phyloP scores from a whole-genome alignment of 352 stramenopile species.

The Phytophthora nicotianae region DNA sequence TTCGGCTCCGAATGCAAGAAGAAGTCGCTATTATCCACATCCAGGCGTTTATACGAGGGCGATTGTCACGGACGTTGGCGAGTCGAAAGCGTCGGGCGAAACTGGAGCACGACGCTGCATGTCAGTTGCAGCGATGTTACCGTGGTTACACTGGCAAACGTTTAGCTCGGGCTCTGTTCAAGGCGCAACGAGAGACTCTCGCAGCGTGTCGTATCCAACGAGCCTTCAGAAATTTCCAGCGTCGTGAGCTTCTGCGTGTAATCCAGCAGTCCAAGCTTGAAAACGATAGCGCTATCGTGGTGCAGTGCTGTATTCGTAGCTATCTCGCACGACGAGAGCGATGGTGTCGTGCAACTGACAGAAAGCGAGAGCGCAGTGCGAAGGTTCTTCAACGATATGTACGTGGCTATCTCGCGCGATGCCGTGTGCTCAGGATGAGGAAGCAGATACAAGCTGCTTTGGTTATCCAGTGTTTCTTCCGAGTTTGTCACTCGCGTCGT shows the following conservation, averaged over 20 bases:
- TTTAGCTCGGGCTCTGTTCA: conserved; percentile 64
- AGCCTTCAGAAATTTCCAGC: conserved; percentile 67
- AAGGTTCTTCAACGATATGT: conserved; percentile 56
- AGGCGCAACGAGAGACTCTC: conserved; percentile 61
- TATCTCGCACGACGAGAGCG: conserved; percentile 61
- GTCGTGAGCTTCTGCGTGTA: conserved; percentile 54
- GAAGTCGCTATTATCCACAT: conserved; percentile 45
- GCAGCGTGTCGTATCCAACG: conserved; percentile 70
- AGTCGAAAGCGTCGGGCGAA: conserved; percentile 35
- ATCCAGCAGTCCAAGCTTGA: conserved; percentile 75
- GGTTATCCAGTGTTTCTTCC: conserved; percentile 61
- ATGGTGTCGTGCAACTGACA: conserved; percentile 20
- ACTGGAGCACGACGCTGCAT: conserved; percentile 53
- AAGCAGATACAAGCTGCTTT: conserved; percentile 48
- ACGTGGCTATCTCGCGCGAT: conserved; percentile 55
- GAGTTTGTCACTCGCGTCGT: conserved; percentile 43
- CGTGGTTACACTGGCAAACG: conserved; percentile 81
- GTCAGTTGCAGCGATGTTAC: conserved; percentile 74
- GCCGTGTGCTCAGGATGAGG: conserved; percentile 29
- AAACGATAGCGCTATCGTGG: conserved; percentile 47
- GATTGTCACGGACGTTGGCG: conserved; percentile 36
- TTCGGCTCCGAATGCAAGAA: conserved; percentile 26
- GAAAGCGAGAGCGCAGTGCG: conserved; percentile 28
- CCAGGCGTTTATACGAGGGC: conserved; percentile 59
- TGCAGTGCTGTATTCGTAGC: conserved; percentile 65